phyloP scores from a whole-genome alignment of 164 flowering plant genomes.

The Umbellularia californica region DNA sequence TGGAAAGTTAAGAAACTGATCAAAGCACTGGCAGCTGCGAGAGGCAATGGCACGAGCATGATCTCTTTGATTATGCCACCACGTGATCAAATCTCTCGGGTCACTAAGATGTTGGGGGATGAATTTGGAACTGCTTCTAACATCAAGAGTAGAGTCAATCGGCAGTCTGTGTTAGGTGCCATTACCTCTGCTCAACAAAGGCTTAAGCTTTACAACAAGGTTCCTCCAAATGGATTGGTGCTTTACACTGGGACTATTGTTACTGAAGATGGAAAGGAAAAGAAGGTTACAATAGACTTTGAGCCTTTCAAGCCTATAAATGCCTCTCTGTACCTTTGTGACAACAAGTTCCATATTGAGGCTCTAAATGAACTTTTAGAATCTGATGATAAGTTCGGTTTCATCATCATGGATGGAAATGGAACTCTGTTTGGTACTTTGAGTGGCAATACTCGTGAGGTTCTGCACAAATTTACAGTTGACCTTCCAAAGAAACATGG shows the following conservation, averaged over 20 bases:
- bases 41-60: conserved; percentile 18
- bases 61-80: conserved; percentile 17
- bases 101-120: conserved; percentile 15
- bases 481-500: conserved; percentile 16
- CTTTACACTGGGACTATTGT: conserved; percentile 15
- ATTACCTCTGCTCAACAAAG: conserved; percentile 18
- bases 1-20: conserved; percentile 16
- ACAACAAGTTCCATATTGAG: conserved; percentile 15
- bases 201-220: conserved; percentile 15
- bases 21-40: conserved; percentile 13
- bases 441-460: conserved; percentile 14
- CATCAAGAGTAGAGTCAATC: conserved; percentile 14
- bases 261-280: conserved; percentile 17
- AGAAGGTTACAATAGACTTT: conserved; percentile 15
- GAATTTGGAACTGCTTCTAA: conserved; percentile 16
- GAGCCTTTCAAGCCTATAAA: conserved; percentile 15
- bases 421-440: conserved; percentile 18
- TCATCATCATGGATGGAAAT: conserved; percentile 16
- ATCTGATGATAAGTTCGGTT: conserved; percentile 16
- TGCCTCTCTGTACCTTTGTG: conserved; percentile 15
- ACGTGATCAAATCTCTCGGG: conserved; percentile 12
- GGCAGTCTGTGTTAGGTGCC: conserved; percentile 15
- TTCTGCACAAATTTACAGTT: conserved; percentile 10
- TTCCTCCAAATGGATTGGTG: conserved; percentile 14
- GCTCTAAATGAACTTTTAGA: conserved; percentile 14